Evolutionary conservation across 805 yeast species (phyloP), one percentile per base, ranked within the genome.

Genomic region (Suhomyces vadensis): DNA sequence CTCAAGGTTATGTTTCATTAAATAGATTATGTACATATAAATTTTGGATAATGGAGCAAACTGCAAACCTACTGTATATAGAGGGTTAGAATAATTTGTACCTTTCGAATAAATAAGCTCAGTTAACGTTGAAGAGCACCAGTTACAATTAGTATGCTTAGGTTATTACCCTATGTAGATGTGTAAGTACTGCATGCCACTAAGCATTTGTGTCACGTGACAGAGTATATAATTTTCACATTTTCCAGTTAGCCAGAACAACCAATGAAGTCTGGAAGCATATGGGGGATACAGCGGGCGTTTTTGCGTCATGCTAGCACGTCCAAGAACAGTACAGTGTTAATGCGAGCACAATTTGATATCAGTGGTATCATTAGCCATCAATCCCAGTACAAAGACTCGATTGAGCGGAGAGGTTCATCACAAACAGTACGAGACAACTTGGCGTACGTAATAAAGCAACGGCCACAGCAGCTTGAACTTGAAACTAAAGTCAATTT

Each of bases 371-470:
- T 65, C 8, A 48, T 63, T 16, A 36, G 47, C 3, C 54, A 60
- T 27, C 37, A 55, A 21, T 43, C 44, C 2, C 22, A 26, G 14
- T 67, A 63, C 50, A 41, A 53, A 11, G 58, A 56, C 21, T 63
- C 73, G 20, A 63, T 70, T 11, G 21, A 46, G 4, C 54, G 67
- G 31, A 47, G 75, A 45, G 50, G 60, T 41, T 37, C 55, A 33
- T 44, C 62, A 16, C 41, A 52, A 22, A 42, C 41, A 13, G 38
- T 51, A 8, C 36, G 51, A 2, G 47, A 53, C 4, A 49, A 53
- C 35, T 50, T 69, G 33, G 55, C 61, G 20, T 64, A 49, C 44
- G 54, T 69, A 4, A 48, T 65, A 0, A 42, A 51, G 6, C 55
- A 61, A 42, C 49, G 73, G 37, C 49, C 55, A 1, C 33, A 26